Percentiles rank a stretch among this genome's conserved stretches.
phyloP scores from a whole-genome alignment of 129 eudicot species.

The Solidago caesia region DNA sequence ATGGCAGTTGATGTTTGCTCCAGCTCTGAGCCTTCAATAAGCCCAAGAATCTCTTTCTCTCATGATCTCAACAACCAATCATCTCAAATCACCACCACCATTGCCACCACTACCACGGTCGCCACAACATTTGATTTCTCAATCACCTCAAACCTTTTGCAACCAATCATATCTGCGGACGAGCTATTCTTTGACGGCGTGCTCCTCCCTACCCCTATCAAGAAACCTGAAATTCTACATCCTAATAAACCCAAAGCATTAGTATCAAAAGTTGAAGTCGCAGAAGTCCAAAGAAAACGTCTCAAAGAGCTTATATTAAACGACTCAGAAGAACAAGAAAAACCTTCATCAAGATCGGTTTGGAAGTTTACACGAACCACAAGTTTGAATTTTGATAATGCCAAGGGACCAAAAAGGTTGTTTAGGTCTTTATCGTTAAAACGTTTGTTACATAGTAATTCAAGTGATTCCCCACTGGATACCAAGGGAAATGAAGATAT shows the following conservation, averaged over 20 bases:
- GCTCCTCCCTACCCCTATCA: conserved; percentile 64
- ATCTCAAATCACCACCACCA: conserved; percentile 9
- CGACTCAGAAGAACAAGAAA: conserved; percentile 39
- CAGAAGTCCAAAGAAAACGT: conserved; percentile 43
- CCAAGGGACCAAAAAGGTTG: conserved; percentile 39
- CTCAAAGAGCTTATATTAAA: conserved; percentile 58
- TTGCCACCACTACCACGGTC: background rate
- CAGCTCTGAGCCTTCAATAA: conserved; percentile 30
- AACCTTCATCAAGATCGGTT: conserved; percentile 43
- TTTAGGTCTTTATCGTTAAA: conserved; percentile 49
- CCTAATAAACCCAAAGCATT: background rate
- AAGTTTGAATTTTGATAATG: conserved; percentile 53
- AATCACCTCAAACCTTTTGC: conserved; percentile 22
- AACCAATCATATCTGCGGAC: conserved; percentile 59
- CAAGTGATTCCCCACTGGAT: conserved; percentile 61
- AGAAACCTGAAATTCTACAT: conserved; percentile 20
- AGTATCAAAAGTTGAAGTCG: background rate
- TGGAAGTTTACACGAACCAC: conserved; percentile 78
- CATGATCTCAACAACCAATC: conserved; percentile 36
- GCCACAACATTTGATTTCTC: conserved; percentile 58
- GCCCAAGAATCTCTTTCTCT: conserved; percentile 40
- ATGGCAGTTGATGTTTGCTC: conserved; percentile 38
- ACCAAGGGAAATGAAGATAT: conserved; percentile 29
- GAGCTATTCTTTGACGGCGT: conserved; percentile 73
- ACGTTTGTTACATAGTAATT: conserved; percentile 49